A percentile compares a stretch with the other conserved stretches of the same genome.
Conservation (phyloP, 2,329 filamentous ascomycete genomes). For the Pleomassaria siparia region DNA sequence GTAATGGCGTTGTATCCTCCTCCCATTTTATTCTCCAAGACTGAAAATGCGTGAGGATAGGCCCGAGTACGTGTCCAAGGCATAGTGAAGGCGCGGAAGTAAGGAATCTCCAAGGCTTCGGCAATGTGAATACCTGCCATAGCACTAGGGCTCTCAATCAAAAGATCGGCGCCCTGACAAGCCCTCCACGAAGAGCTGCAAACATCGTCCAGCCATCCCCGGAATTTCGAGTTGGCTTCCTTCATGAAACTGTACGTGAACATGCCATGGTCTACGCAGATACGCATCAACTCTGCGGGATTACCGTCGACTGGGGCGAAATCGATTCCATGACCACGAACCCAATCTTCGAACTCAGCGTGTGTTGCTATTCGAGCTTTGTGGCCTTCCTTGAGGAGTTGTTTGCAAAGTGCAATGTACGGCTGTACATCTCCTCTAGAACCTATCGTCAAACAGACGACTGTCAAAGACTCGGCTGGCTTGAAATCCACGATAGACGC, state of each 20-base stretch:
- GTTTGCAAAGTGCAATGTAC: slow-evolving; percentile 95
- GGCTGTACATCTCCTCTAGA: slow-evolving; percentile 96
- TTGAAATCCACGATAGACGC: slow-evolving; percentile 92
- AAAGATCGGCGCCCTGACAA: slow-evolving; percentile 81
- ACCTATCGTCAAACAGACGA: slow-evolving; percentile 94
- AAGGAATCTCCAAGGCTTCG: slow-evolving; percentile 87
- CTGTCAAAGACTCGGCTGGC: slow-evolving; percentile 72
- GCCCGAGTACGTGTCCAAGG: slow-evolving; percentile 95
- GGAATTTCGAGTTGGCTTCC: slow-evolving; percentile 74
- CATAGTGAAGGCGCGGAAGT: slow-evolving; percentile 98
- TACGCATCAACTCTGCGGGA: slow-evolving; percentile 88
- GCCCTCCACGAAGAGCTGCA: slow-evolving; percentile 78
- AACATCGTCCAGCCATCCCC: slow-evolving; percentile 91
- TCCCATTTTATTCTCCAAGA: slow-evolving; percentile 90
- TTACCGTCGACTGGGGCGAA: slow-evolving; percentile 88
- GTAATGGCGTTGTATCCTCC: slow-evolving; percentile 94
- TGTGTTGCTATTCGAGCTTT: slow-evolving; percentile 87
- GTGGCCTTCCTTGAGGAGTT: slow-evolving; percentile 84
- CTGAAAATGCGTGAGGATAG: slow-evolving; percentile 95
- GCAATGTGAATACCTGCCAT: slow-evolving; percentile 99
- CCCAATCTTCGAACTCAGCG: slow-evolving; percentile 83
- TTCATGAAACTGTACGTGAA: slow-evolving; percentile 90
- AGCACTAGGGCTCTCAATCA: slow-evolving; percentile 93
- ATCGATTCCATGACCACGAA: slow-evolving; percentile 89
- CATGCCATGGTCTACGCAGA: slow-evolving; percentile 96